Evolutionary conservation across 352 stramenopile genomes (phyloP), one percentile per base, ranked within the genome.

Genomic region (Globisporangium echinulatum): DNA sequence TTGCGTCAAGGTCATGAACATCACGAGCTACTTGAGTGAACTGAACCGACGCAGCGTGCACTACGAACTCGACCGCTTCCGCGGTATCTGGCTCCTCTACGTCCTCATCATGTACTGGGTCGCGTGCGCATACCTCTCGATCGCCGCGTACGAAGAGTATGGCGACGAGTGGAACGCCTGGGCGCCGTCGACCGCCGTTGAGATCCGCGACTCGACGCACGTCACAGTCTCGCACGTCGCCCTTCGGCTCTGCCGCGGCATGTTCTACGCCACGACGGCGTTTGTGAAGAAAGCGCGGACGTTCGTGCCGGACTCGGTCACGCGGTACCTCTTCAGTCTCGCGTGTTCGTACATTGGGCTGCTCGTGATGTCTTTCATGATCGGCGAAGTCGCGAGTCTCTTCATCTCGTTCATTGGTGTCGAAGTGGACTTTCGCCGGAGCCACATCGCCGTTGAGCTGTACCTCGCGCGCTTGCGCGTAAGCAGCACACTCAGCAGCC

Each of bases 301-400:
- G 2, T 77, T 79, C 51, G 61, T 51, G 2, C 69, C 71, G 0
- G 60, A 74, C 25, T 65, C 64, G 0, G 71, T 67, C 17, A 52
- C 39, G 0, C 60, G 72, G 39, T 67, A 71, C 40, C 55, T 76
- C 2, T 87, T 89, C 49, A 70, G 70, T 8, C 74, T 83, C 53
- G 25, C 69, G 4, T 66, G 75, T 14, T 83, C 69, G 48, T 87
- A 85, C 53, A 37, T 68, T 3, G 74, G 79, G 0, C 49, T 83
- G 4, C 67, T 90, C 15, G 64, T 75, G 1, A 87, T 85, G 74
- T 68, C 74, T 2, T 88, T 87, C 59, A 79, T 87, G 66, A 87
- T 87, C 54, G 74, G 79, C 5, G 77, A 89, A 49, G 72, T 85
- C 25, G 76, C 79, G 3, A 85, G 70, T 39, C 54, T 89, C n/a